Conservation (phyloP, 2,329 filamentous ascomycete species). For the Coniochaeta hoffmannii region DNA sequence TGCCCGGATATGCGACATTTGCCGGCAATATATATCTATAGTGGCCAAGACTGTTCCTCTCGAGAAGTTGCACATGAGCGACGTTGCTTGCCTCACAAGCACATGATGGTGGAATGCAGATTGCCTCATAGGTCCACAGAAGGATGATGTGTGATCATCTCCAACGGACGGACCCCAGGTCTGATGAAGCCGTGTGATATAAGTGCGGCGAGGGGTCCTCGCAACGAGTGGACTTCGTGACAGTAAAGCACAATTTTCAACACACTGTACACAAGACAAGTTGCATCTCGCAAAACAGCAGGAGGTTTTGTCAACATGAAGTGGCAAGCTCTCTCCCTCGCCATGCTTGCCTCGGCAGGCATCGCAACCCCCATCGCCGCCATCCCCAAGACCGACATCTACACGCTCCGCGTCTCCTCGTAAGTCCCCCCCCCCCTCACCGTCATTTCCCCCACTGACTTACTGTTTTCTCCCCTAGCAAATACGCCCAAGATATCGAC, state of each 20-base stretch:
- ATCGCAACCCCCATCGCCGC: constrained; percentile 11
- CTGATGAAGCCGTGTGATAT: background rate
- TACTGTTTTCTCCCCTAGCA: background rate
- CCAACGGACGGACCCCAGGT: too few species aligned
- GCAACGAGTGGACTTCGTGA: background rate
- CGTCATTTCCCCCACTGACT: background rate
- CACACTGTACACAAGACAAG: too few species aligned
- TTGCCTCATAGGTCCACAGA: background rate
- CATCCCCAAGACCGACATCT: constrained; percentile 8
- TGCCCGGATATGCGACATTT: background rate
- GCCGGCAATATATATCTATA: constrained; percentile 2
- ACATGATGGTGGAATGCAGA: background rate
- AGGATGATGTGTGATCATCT: background rate
- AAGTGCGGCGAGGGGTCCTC: background rate
- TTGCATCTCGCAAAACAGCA: too few species aligned
- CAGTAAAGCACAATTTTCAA: background rate
- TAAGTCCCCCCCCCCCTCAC: constrained; percentile 5
- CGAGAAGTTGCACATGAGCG: background rate
- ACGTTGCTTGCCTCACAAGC: background rate
- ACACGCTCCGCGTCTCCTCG: constrained; percentile 16
- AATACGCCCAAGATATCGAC: constrained; percentile 15
- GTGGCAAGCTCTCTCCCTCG: constrained; percentile 12
- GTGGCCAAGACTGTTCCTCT: constrained; percentile 1
- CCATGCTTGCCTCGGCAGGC: constrained; percentile 9
- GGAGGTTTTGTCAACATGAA: constrained; percentile 14